phyloP scores from a whole-genome alignment of 805 yeast genomes.

The Wickerhamiella galacta region DNA sequence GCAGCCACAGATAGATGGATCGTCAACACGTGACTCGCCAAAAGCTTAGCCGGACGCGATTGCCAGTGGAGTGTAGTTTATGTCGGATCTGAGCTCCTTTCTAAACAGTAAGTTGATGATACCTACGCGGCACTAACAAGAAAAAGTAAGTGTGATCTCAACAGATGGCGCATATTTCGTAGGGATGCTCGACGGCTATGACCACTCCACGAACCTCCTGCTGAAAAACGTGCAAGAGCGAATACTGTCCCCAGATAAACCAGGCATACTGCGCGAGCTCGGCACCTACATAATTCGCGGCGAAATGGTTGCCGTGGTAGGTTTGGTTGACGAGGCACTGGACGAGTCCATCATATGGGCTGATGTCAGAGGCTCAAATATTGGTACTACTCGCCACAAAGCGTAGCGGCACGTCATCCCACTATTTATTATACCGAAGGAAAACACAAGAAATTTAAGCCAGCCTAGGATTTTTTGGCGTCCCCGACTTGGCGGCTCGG shows the following conservation, averaged over 20 bases:
- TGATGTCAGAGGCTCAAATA: slow-evolving; percentile 14
- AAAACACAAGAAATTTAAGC: too few relatives aligned
- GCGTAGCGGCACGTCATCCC: too few relatives aligned
- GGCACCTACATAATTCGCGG: slow-evolving; percentile 24
- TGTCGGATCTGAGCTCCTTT: too few relatives aligned
- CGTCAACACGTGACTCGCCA: too few relatives aligned
- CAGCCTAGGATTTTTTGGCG: too few relatives aligned
- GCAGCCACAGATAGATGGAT: too few relatives aligned
- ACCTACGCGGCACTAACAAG: slow-evolving; percentile 16
- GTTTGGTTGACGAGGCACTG: slow-evolving; percentile 19
- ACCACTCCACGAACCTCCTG: slow-evolving; percentile 22
- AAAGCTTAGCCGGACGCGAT: too few relatives aligned
- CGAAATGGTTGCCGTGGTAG: slow-evolving; percentile 21
- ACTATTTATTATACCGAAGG: too few relatives aligned
- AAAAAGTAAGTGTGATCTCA: slow-evolving; percentile 18
- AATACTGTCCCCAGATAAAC: slow-evolving; percentile 15
- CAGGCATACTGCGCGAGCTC: slow-evolving; percentile 15
- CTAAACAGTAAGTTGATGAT: too few relatives aligned
- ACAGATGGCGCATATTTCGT: slow-evolving; percentile 22
- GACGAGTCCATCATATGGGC: slow-evolving; percentile 23
- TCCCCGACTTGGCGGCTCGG: too few relatives aligned
- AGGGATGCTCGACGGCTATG: slow-evolving; percentile 24
- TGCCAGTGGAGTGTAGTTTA: too few relatives aligned
- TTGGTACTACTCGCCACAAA: slow-evolving; percentile 5
- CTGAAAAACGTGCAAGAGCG: slow-evolving; percentile 19